A percentile compares a stretch with the other conserved stretches of the same genome.
Evolutionary conservation across 805 yeast genomes (phyloP).

Genomic region (Saccharomyces kudriavzevii): DNA sequence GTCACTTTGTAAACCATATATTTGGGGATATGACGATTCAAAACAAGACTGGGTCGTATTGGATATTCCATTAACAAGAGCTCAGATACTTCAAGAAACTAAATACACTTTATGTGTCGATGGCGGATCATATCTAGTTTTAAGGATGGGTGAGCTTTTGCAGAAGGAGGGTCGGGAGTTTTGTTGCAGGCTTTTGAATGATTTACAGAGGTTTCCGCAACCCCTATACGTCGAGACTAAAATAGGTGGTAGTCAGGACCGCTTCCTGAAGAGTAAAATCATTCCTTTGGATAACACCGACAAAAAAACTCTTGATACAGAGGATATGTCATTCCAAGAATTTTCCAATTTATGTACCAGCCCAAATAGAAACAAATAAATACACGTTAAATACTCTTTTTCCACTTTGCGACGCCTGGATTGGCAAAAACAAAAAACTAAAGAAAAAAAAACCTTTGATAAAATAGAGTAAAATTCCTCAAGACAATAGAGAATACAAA

Average conservation of each 20-base stretch:
- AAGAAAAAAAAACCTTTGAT: not conserved
- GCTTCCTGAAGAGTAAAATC: conserved; percentile 13
- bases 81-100: conserved; percentile 5
- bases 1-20: not conserved
- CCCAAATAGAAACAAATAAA: not conserved
- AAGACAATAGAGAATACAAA: not conserved
- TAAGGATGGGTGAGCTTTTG: not conserved
- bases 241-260: conserved; percentile 14
- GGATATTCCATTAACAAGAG: not conserved
- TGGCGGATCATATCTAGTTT: conserved; percentile 13
- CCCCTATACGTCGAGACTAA: conserved; percentile 8
- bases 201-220: conserved; percentile 2
- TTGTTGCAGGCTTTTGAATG: not conserved
- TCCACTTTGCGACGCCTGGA: not conserved
- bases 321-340: conserved; percentile 9
- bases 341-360: not conserved
- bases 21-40: not conserved
- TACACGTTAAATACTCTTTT: not conserved
- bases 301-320: conserved; percentile 6
- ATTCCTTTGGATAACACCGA: conserved; percentile 5
- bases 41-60: not conserved
- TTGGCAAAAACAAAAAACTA: not conserved
- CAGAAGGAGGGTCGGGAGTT: not conserved
- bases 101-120: conserved; percentile 9
- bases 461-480: not conserved